Evolutionary conservation across 768 basidiomycete genomes (phyloP).

Genomic region (Amanita molliuscula): DNA sequence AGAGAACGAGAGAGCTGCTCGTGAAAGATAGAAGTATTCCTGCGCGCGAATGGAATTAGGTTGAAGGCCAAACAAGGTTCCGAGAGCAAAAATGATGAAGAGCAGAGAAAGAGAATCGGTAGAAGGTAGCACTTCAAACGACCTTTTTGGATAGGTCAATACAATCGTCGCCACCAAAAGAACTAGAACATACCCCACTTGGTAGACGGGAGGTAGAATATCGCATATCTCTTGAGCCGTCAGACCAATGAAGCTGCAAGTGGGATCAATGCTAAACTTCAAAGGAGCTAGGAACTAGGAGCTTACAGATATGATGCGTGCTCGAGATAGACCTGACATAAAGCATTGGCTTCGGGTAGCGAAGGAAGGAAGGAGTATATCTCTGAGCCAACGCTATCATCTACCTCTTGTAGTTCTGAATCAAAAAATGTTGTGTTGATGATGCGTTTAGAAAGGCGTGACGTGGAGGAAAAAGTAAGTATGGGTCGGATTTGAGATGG

Average conservation of each 20-base stretch:
- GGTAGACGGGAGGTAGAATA: constrained; percentile 43
- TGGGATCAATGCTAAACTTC: not conserved
- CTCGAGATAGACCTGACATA: constrained; percentile 59
- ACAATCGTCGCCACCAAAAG: not conserved
- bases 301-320: constrained; percentile 49
- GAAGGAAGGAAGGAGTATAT: constrained; percentile 43
- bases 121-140: not conserved
- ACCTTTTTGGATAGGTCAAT: not conserved
- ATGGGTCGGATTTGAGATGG: not conserved
- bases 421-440: constrained; percentile 21
- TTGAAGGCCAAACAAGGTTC: constrained; percentile 42
- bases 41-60: constrained; percentile 43
- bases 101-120: constrained; percentile 50
- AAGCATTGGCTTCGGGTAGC: constrained; percentile 43
- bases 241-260: constrained; percentile 40
- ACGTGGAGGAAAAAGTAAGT: not conserved
- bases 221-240: constrained; percentile 45
- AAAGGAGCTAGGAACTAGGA: not conserved
- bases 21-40: constrained; percentile 53
- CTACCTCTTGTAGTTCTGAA: constrained; percentile 21
- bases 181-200: constrained; percentile 26
- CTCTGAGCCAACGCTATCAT: constrained; percentile 28
- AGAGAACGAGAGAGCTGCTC: constrained; percentile 37
- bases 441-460: constrained; percentile 30
- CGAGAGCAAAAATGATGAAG: constrained; percentile 58